Conservation (phyloP, 2,329 filamentous ascomycete species). For the Epichloe hybrida region DNA sequence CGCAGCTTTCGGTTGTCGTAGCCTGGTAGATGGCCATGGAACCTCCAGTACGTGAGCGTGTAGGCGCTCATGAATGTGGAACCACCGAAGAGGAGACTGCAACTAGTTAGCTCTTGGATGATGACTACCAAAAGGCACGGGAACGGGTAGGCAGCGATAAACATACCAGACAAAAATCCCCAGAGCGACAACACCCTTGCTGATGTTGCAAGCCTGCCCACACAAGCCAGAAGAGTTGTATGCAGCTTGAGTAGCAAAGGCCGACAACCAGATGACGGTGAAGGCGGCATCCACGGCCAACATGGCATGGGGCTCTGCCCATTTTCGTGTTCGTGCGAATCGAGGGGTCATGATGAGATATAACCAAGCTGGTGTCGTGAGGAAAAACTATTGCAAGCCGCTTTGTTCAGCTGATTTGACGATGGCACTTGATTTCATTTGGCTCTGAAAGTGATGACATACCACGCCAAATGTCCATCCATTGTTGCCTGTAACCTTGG, state of each 20-base stretch:
- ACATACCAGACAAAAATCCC: constrained; percentile 50
- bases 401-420: neutral
- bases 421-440: neutral
- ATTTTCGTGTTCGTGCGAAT: constrained; percentile 45
- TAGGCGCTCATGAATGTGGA: constrained; percentile 45
- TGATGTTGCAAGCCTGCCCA: constrained; percentile 41
- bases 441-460: constrained; percentile 16
- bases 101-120: neutral
- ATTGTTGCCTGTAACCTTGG: constrained; percentile 41
- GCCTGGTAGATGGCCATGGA: constrained; percentile 47
- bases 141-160: neutral
- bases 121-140: neutral
- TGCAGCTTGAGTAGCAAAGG: constrained; percentile 50
- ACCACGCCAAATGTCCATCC: constrained; percentile 54
- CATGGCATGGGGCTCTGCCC: constrained; percentile 51
- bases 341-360: constrained; percentile 52
- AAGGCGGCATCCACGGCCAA: constrained; percentile 43
- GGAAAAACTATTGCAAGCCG: constrained; percentile 39
- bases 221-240: constrained; percentile 46
- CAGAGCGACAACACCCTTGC: constrained; percentile 49
- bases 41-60: constrained; percentile 47
- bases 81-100: constrained; percentile 40
- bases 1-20: constrained; percentile 38
- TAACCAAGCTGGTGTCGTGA: constrained; percentile 49
- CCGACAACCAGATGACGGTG: constrained; percentile 51